These are phyloP conservation scores for Kwoniella bestiolae DNA, from an alignment of 768 basidiomycete species.

Conservation along the genomic window DNA sequence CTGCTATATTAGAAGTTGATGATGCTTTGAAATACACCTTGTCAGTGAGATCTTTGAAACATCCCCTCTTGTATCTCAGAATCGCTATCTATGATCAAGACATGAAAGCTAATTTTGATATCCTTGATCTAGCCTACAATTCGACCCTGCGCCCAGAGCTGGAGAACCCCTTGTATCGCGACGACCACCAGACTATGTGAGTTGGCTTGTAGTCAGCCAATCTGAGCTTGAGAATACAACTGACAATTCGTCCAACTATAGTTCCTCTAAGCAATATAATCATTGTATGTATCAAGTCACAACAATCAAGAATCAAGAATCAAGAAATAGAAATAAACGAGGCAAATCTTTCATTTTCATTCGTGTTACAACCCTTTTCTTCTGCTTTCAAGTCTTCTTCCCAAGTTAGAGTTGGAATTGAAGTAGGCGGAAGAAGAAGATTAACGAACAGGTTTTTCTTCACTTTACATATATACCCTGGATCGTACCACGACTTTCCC, in stretches of 20 bases:
- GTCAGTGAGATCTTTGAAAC: conserved; percentile 40
- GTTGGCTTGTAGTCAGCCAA: too few species aligned
- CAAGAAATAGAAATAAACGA: neutral
- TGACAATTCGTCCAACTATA: too few species aligned
- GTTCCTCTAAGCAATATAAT: conserved; percentile 9
- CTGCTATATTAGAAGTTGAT: conserved; percentile 99
- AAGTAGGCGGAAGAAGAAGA: neutral
- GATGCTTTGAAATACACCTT: conserved; percentile 62
- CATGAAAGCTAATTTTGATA: too few species aligned
- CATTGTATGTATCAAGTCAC: conserved; percentile 9
- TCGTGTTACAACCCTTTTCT: neutral
- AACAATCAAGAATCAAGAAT: conserved; percentile 1
- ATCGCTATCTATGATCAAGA: too few species aligned
- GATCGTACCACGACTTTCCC: too few species aligned
- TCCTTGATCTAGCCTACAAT: conserved; percentile 79
- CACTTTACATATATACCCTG: neutral
- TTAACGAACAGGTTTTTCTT: neutral
- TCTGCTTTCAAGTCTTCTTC: too few species aligned
- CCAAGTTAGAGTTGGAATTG: too few species aligned
- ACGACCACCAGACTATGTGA: conserved; percentile 57
- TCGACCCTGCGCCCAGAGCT: conserved; percentile 97
- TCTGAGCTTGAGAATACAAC: too few species aligned
- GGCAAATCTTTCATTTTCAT: neutral
- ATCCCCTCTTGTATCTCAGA: too few species aligned
- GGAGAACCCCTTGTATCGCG: conserved; percentile 94